These are phyloP conservation scores for Aspergillus sergii DNA, from an alignment of 2,329 filamentous ascomycete species.

Conservation along the genomic window DNA sequence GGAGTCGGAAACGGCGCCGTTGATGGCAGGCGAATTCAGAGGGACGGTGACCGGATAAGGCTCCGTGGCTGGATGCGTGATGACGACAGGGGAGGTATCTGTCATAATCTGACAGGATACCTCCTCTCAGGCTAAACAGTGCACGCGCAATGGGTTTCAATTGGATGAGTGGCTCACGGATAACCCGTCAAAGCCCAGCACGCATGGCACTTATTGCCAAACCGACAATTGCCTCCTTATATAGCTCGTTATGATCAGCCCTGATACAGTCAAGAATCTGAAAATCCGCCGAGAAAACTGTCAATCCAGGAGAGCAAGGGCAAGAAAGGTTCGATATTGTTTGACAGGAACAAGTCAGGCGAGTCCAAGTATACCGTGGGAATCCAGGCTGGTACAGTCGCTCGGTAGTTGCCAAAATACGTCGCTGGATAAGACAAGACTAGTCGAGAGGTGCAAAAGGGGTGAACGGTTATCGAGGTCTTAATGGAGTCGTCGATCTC, in stretches of 20 bases:
- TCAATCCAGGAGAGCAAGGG: background rate
- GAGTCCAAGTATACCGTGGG: background rate
- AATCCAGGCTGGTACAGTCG: background rate
- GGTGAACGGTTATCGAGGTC: slow-evolving; percentile 1
- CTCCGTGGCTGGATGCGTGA: slow-evolving; percentile 52
- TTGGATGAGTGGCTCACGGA: slow-evolving; percentile 20
- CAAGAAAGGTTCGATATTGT: background rate
- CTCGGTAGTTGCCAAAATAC: background rate
- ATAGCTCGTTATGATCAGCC: slow-evolving; percentile 1
- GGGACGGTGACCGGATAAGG: slow-evolving; percentile 49
- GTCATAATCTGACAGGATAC: slow-evolving; percentile 57
- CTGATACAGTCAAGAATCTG: background rate
- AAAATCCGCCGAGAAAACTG: background rate
- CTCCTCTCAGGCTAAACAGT: slow-evolving; percentile 43
- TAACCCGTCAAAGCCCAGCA: slow-evolving; percentile 23
- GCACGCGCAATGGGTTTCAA: slow-evolving; percentile 25
- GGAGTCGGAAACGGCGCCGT: slow-evolving; percentile 46
- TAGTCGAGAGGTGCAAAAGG: background rate
- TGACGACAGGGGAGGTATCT: slow-evolving; percentile 54
- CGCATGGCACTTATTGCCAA: slow-evolving; percentile 25
- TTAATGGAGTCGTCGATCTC: slow-evolving; percentile 19
- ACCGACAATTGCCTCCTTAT: slow-evolving; percentile 6
- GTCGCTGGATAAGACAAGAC: background rate
- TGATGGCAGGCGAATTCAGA: slow-evolving; percentile 45
- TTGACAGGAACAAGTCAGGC: too few relatives aligned